Evolutionary conservation across 208 protist genomes (phyloP), one percentile per base, ranked within the genome.

Genomic region (Trypanosoma theileri): DNA sequence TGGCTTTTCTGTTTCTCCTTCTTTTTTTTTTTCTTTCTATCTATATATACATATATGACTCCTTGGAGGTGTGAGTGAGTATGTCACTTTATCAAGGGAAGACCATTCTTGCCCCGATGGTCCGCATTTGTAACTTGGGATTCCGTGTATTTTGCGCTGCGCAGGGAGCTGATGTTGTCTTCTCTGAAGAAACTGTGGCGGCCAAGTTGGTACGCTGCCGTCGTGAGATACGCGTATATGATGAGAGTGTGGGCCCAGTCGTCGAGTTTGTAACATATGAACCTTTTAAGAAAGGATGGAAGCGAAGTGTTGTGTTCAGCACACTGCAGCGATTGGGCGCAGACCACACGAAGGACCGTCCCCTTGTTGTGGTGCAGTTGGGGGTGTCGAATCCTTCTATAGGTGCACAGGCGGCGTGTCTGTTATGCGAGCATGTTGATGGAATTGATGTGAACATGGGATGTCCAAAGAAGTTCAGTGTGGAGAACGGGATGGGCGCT

Each of bases 381-480:
- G 98, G 98, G 13, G 96, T 96, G 16, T 71, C 85, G 11, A 75
- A 85, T 59, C 57, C 88, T 10, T 77, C 41, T 0, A 61, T 86
- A 13, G 97, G 92, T 21, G 81, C 97, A 1, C 64, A 75, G 16
- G 96, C 96, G 3, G 97, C 95, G 11, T 60, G 86, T 53, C 64
- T 92, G 11, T 92, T 95, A 57, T 74, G 73, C n/a, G 73, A 83
- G 12, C 97, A 99, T 71, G 86, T 99, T 19, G 88, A 96, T 61
- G 98, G 87, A 16, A 84, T 99, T 14, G 98, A 99, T 86, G 69
- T 99, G 35, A 99, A 99, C 81, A 99, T 99, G 98, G 98, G 98
- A 48, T 99, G 98, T 69, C 98, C 98, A 0, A 98, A 98, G 69
- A 85, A 89, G 59, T 99, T 99, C 71, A 99, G 96, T 71, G 79